Base-by-base conservation (phyloP, 192 early-diverging fungal species). In the Coemansia sp. region DNA sequence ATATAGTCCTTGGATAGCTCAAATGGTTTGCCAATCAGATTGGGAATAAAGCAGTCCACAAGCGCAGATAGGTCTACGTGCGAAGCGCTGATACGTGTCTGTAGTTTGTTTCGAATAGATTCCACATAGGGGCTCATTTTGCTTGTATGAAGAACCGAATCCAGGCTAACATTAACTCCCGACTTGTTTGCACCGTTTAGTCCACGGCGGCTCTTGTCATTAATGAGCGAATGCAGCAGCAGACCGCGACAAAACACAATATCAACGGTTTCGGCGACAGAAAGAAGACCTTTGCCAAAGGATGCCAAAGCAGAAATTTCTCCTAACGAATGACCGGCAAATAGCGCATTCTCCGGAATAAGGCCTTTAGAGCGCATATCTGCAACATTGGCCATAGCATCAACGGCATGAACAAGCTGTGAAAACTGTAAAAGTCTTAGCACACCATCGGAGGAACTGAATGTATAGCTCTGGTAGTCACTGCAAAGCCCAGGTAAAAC, bases 171-270 rank as follows among this genome's bases (percentile, higher is more conserved):
- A 9, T 12, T n/a, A 7, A 7, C 3, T 1, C 5, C 16, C 11
- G 7, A 4, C 14, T 42, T 7, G 39, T 8, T 25, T 8, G 51
- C 22, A 8, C 11, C 32, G 8, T 7, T 40, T 59, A 94, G 95
- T 78, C 91, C 86, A 58, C 93, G 95, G 32, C 88, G 88, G 39
- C 92, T 92, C 20, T 85, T 60, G 1, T 69, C 64, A 63, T 95
- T 92, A 59, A 98, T 94, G 37, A 93, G 92, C 41, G 90, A 87
- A 85, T 98, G 96, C 94, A 98, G 95, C 17, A 95, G 90, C 90
- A 95, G 89, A 68, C 96, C 96, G 68, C 94, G 91, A 85, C 91
- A 95, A 75, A 98, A 95, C 12, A 89, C 89, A 48, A 98, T 87
- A 63, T 95, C 96, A 56, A 95, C 87, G 7, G 94, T 66, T 17